These are phyloP conservation scores for Zygoascus biomembranicola DNA, from an alignment of 805 yeast species.

Conservation along the genomic window DNA sequence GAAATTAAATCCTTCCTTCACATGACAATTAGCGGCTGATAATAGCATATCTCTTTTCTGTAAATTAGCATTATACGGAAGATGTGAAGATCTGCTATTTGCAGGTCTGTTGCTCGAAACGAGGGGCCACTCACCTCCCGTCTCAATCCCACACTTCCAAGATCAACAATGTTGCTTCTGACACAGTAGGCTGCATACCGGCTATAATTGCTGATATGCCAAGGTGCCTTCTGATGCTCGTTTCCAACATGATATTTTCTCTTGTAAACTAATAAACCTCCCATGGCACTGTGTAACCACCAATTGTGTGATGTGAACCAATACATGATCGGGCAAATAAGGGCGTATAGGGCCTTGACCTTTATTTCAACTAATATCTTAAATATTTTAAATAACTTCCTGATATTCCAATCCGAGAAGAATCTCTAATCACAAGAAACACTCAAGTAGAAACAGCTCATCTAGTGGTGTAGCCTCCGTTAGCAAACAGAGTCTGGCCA, in stretches of 20 bases:
- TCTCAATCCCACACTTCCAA: background rate
- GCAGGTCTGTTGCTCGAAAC: too few relatives aligned
- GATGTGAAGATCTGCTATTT: too few relatives aligned
- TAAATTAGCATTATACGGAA: too few relatives aligned
- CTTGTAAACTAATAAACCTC: background rate
- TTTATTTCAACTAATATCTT: too few relatives aligned
- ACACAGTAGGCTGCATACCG: background rate
- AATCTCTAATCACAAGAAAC: background rate
- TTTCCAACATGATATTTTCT: background rate
- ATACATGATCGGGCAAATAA: too few relatives aligned
- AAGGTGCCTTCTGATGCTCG: background rate
- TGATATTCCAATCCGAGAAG: background rate
- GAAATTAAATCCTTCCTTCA: background rate
- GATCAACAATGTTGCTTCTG: background rate
- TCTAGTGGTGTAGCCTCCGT: slow-evolving; percentile 61
- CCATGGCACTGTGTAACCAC: too few relatives aligned
- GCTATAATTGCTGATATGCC: background rate
- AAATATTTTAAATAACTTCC: too few relatives aligned
- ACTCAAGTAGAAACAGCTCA: slow-evolving; percentile 15
- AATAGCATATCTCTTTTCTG: too few relatives aligned
- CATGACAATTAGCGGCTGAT: too few relatives aligned
- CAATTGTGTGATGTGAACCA: too few relatives aligned
- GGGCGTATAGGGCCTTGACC: too few relatives aligned
- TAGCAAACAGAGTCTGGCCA: slow-evolving; percentile 59
- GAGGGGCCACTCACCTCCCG: background rate